These are phyloP conservation scores for Cladosporium sp. DNA, from an alignment of 2,329 filamentous ascomycete genomes.

Conservation along the genomic window DNA sequence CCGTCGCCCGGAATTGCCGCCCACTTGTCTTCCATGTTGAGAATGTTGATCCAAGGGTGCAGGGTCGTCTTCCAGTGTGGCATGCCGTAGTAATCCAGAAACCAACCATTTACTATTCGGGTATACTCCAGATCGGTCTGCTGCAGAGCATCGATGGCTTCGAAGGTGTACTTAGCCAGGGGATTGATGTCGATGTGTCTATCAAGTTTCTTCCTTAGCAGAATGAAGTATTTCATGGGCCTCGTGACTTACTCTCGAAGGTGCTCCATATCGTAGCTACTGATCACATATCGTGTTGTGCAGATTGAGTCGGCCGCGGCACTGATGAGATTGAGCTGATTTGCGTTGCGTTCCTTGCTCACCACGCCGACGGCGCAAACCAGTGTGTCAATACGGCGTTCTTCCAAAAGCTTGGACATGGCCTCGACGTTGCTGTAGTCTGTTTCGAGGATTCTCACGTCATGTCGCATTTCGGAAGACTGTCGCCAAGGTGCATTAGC, in stretches of 20 bases:
- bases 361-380: conserved; percentile 18
- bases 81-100: conserved; percentile 31
- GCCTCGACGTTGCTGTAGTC: conserved; percentile 3
- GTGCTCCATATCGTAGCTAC: conserved; percentile 9
- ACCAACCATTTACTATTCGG: conserved; percentile 25
- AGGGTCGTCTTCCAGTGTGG: conserved; percentile 19
- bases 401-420: background rate
- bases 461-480: conserved; percentile 3
- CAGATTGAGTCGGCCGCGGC: conserved; percentile 10
- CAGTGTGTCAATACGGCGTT: conserved; percentile 15
- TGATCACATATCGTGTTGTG: conserved; percentile 18
- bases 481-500: too few relatives aligned
- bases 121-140: conserved; percentile 28
- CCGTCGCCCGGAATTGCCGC: conserved; percentile 1
- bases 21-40: conserved; percentile 1
- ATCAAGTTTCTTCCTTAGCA: background rate
- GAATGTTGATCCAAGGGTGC: conserved; percentile 10
- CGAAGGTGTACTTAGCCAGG: conserved; percentile 10
- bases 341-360: background rate
- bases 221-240: background rate
- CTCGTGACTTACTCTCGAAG: background rate
- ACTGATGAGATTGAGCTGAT: conserved; percentile 18
- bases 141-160: conserved; percentile 17
- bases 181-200: background rate
- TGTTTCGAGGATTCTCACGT: conserved; percentile 8